Base-by-base conservation (phyloP, 108 stramenopile species). In the Aurantiochytrium sp. region DNA sequence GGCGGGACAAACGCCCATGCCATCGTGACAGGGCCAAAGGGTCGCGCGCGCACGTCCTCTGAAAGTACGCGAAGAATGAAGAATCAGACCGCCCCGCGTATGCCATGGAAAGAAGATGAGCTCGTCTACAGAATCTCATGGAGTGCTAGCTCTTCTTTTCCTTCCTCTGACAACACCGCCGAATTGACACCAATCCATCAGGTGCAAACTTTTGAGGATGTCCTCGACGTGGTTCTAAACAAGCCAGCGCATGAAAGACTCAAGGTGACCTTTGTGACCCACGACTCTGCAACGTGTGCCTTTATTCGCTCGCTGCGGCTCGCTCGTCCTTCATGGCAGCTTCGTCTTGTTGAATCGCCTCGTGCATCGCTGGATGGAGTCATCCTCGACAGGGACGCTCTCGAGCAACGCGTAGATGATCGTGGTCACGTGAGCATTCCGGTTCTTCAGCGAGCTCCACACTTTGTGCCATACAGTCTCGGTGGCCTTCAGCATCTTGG, bases 1-100 rank as follows among this genome's bases (percentile, higher is more conserved):
- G 91, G 88, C 2, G 91, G 91, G 18, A 91, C 91, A 2, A 91
- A 91, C 58, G 89, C 88, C 25, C 91, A 91, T 51, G 73, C 72
- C 28, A 4, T 88, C 44, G 4, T 91, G 8, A 35, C 45, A 35
- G 76, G 23, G 10, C 16, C 64, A 10, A 3, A 42, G 18, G 18
- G 21, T 8, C 64, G 21, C 21, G 12, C 64, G 12, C 35, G 35
- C 35, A 35, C 1, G 35, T 35, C 35, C 2, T 35, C 35, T 35
- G 35, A 35, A 35, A 35, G 35, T 35, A 35, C 35, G 35, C 35
- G 35, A 2, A 35, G 1, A 2, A 35, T 35, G 35, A 35, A 35
- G 35, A 2, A 35, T 35, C 35, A 35, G 35, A 2, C 35, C 35
- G 35, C 35, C n/a, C 64, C 64, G 4, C 64, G 64, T 18, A 14